Base-by-base conservation (phyloP, 2,329 filamentous ascomycete genomes). In the Trichophyton simii region DNA sequence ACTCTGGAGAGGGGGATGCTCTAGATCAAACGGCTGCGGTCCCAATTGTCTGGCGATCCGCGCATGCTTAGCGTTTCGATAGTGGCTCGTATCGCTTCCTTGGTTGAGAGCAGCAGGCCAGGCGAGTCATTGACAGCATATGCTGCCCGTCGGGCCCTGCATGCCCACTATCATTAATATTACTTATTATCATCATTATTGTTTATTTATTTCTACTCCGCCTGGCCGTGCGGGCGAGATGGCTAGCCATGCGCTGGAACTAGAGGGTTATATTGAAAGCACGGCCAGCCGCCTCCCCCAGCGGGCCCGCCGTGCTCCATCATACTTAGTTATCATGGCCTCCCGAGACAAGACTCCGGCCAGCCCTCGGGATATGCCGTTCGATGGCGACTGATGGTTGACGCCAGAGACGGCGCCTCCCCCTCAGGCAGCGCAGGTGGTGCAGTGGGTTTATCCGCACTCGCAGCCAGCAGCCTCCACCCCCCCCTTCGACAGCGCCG, bases 61-160 rank as follows among this genome's bases (percentile, higher is more conserved):
- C 50, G 50, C 22, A 34, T 28, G 50, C 28, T 18, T 54, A 34
- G 50, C 28, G 50, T 54, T 34, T 54, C 50, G 50, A 54, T 54
- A 54, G 50, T 54, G 50, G 50, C 50, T 54, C 50, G 50, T 54
- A 54, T 54, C 50, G 22, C 28, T 34, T 34, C 50, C 50, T 13
- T 48, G 44, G 18, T 48, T 11, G 6, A 48, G 44, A 48, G 9
- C 1, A 48, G 28, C 28, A 31, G 28, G 28, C 28, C 18, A 48
- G 44, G 44, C 20, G 44, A 48, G 44, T 48, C 44, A 48, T 48
- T 22, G 34, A 38, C 34, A 38, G 34, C 34, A 11, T 13, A 13
- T 38, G 34, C 34, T 38, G 34, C 34, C 28, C 6, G 6, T 31
- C 6, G 28, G 7, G 28, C 28, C 28, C 28, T 31, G 28, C 28